Evolutionary conservation across 106 monocot genomes (phyloP), one percentile per base, ranked within the genome.

Genomic region (Hemerocallis citrina): DNA sequence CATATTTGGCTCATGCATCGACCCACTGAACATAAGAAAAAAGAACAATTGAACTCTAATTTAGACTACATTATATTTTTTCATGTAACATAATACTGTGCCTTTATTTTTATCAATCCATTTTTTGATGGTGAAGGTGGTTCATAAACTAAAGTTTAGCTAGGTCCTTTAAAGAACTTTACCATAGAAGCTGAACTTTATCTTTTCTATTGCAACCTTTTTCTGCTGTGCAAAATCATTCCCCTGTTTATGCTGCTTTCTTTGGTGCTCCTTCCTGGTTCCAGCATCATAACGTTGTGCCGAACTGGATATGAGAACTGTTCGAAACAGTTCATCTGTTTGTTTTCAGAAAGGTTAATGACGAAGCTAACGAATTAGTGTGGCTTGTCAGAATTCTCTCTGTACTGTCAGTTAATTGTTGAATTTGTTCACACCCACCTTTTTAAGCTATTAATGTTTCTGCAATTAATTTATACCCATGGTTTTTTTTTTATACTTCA

Each of bases 1-100:
- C 83, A 89, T 61, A 65, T 86, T 66, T 77, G 89, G 68, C 82
- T 94, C 15, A 15, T 80, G 60, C 42, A 64, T 57, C 82, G 93
- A 7, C 85, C 77, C 52, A 94, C 89, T 8, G 93, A 94, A 40
- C 89, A 89, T 94, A 78, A 85, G 93, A 68, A 2, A 13, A 40
- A 52, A 1, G 10, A 41, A 27, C 44, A 3, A 23, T 51, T 33
- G 1, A 52, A 39, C 4, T 42, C 28, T 24, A 24, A 43, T 43
- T 43, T 38, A 36, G 20, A 37, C 25, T 9, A 15, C 23, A 1
- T 34, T 20, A 34, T 35, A 2, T 32, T 51, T 49, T 23, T 23
- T 34, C 6, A 21, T 20, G 8, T 21, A n/a, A n/a, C n/a, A 22
- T 36, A 4, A 52, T 52, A 9, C 52, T 20, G 21, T 3, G 0